phyloP scores from a whole-genome alignment of 2,329 filamentous ascomycete genomes.

The Claviceps maximensis region DNA sequence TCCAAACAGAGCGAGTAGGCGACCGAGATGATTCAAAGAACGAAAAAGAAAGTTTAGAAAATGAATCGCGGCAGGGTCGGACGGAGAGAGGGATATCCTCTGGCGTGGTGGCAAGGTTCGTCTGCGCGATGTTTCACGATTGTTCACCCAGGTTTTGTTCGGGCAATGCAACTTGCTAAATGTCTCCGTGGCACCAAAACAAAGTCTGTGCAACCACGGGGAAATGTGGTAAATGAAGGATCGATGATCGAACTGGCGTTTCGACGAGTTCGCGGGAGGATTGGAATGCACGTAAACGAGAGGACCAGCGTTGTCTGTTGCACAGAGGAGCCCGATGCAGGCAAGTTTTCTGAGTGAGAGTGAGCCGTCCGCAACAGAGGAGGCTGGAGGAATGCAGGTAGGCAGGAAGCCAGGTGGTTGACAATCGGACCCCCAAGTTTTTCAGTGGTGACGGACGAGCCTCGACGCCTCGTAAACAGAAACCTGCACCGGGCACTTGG shows the following conservation, averaged over 20 bases:
- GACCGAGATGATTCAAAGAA: background rate
- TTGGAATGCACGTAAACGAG: background rate
- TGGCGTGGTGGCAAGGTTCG: background rate
- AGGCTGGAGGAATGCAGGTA: background rate
- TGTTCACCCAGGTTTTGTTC: constrained; percentile 1
- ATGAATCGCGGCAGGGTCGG: background rate
- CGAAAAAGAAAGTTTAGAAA: background rate
- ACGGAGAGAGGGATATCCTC: background rate
- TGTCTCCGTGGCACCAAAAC: background rate
- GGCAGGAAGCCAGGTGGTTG: background rate
- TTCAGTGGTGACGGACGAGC: background rate
- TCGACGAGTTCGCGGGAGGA: background rate
- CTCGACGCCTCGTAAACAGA: constrained; percentile 4
- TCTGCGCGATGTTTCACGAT: constrained; percentile 8
- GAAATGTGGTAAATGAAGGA: background rate
- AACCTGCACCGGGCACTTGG: background rate
- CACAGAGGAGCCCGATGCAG: background rate
- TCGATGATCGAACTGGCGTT: too few species aligned
- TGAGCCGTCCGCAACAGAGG: background rate
- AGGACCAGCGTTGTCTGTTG: background rate
- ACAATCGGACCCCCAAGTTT: background rate
- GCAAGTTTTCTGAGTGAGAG: background rate
- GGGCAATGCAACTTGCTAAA: background rate
- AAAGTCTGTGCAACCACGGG: background rate
- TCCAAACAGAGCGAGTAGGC: background rate